phyloP scores from a whole-genome alignment of 78 protist genomes.

The Dictyostelium brefeldianum region DNA sequence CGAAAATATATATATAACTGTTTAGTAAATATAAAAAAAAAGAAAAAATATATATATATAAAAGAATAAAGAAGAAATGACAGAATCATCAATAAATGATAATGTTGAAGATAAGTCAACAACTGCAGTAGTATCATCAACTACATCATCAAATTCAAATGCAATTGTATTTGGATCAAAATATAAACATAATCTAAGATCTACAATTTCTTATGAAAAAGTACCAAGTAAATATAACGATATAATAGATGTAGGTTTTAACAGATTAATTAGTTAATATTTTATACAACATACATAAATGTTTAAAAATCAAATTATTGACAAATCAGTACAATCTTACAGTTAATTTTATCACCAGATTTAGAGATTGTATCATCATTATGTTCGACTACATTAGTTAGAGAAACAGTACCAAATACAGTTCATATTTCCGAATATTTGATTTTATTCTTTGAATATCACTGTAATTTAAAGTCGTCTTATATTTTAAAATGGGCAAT shows the following conservation, averaged over 20 bases:
- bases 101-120: not conserved
- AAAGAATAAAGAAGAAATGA: not conserved
- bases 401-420: slow-evolving; percentile 27
- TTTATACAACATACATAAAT: not conserved
- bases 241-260: slow-evolving; percentile 35
- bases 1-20: no score
- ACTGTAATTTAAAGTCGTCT: slow-evolving; percentile 31
- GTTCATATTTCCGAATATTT: slow-evolving; percentile 40
- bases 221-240: slow-evolving; percentile 42
- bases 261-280: not conserved
- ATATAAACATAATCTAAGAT: slow-evolving; percentile 46
- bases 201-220: slow-evolving; percentile 29
- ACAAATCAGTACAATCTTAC: not conserved
- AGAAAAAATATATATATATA: no score
- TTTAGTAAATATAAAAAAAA: no score
- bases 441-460: slow-evolving; percentile 44
- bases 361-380: slow-evolving; percentile 48
- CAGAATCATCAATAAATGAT: not conserved
- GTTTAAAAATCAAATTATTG: not conserved
- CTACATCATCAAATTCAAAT: not conserved
- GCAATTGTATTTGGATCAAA: slow-evolving; percentile 39
- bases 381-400: slow-evolving; percentile 48
- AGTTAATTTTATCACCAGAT: slow-evolving; percentile 72
- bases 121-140: not conserved
- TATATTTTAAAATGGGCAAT: slow-evolving; percentile 71